Conservation (phyloP, 2,329 filamentous ascomycete species). For the Diaporthe humulicola region DNA sequence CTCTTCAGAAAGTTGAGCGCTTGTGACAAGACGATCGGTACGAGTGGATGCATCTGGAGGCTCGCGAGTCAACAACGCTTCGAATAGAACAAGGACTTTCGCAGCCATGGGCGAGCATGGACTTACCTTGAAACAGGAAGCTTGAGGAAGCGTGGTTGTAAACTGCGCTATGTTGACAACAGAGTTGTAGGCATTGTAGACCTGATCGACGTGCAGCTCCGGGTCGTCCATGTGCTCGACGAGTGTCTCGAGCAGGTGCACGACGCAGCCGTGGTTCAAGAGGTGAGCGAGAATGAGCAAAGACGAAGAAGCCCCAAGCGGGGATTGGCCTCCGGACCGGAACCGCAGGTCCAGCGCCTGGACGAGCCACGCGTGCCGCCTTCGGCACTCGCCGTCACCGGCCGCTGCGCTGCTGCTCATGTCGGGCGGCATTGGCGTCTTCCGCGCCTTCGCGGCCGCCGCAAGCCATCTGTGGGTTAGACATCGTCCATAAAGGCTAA, state of each 20-base stretch:
- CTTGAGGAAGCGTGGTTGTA: constrained; percentile 1
- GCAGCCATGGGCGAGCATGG: not conserved
- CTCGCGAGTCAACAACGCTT: not conserved
- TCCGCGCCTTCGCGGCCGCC: not conserved
- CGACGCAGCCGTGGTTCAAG: not conserved
- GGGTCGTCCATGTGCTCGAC: not conserved
- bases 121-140: not conserved
- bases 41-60: not conserved
- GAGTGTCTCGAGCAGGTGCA: not conserved
- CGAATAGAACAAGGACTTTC: not conserved
- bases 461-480: not conserved
- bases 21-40: constrained; percentile 5
- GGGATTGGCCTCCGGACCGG: not conserved
- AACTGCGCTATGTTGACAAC: not conserved
- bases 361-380: not conserved
- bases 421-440: not conserved
- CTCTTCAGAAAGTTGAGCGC: not conserved
- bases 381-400: constrained; percentile 1
- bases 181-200: not conserved
- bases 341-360: not conserved
- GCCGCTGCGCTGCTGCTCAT: not conserved
- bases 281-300: constrained; percentile 3
- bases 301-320: not conserved
- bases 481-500: not conserved
- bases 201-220: not conserved